Conservation (phyloP, 129 eudicot species). For the Tagetes patula region DNA sequence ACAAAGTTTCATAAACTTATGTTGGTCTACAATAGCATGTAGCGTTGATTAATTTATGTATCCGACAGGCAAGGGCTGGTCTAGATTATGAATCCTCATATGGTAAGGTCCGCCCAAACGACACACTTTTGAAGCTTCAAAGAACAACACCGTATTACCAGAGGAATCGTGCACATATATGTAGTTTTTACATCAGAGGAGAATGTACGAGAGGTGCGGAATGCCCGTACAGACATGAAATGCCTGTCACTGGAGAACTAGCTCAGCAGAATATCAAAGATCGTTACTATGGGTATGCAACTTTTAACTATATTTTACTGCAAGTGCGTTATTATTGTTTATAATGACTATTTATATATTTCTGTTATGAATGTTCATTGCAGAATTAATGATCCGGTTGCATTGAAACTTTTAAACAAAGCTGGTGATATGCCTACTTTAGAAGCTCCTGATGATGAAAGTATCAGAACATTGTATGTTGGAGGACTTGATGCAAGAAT, state of each 20-base stretch:
- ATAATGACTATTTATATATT: not conserved
- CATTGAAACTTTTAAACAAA: conserved; percentile 58
- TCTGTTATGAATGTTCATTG: not conserved
- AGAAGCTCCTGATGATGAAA: conserved; percentile 68
- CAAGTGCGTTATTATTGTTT: not conserved
- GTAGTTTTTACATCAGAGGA: conserved; percentile 68
- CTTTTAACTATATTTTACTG: not conserved
- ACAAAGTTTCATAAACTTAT: not conserved
- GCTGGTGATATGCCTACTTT: conserved; percentile 75
- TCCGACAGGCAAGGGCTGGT: conserved; percentile 65
- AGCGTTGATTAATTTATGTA: not conserved
- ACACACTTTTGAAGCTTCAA: conserved; percentile 74
- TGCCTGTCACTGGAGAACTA: conserved; percentile 64
- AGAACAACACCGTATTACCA: conserved; percentile 73
- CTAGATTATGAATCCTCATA: conserved; percentile 72
- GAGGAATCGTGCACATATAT: conserved; percentile 69
- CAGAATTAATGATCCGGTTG: conserved; percentile 79
- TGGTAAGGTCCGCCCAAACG: conserved; percentile 64
- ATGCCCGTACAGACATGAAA: conserved; percentile 74
- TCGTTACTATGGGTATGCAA: conserved; percentile 67
- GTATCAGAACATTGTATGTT: conserved; percentile 68
- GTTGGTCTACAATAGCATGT: not conserved
- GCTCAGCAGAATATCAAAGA: conserved; percentile 68
- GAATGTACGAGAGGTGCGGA: conserved; percentile 79
- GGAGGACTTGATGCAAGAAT: conserved; percentile 70